A percentile compares a stretch with the other conserved stretches of the same genome.
phyloP scores from a whole-genome alignment of 148 eudicot species.

The Talinum fruticosum region DNA sequence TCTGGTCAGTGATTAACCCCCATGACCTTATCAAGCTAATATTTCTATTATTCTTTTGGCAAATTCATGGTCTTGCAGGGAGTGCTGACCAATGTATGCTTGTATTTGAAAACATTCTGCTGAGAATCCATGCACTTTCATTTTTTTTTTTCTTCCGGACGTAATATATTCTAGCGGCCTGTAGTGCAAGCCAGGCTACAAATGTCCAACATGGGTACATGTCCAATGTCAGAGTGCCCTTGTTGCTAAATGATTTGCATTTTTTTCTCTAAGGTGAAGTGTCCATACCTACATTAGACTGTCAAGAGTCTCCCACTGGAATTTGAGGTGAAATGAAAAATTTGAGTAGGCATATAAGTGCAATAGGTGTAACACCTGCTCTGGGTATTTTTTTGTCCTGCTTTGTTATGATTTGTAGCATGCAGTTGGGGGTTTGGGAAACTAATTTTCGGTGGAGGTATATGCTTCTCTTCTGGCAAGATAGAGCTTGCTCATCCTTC shows the following conservation, averaged over 20 bases:
- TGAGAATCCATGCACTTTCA: not conserved
- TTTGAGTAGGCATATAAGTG: not conserved
- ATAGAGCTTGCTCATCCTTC: not conserved
- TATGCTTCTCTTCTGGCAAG: not conserved
- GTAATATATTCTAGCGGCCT: not conserved
- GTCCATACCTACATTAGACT: not conserved
- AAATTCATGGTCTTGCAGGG: not conserved
- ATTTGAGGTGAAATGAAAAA: not conserved
- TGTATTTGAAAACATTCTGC: not conserved
- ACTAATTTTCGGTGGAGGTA: not conserved
- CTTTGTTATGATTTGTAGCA: not conserved
- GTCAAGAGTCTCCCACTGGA: not conserved
- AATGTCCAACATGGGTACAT: not conserved
- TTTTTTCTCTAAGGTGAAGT: not conserved
- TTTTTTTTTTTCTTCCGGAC: not conserved
- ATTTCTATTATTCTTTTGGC: not conserved
- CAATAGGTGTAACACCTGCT: not conserved
- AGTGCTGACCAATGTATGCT: not conserved
- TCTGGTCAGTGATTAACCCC: not conserved
- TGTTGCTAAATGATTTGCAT: not conserved
- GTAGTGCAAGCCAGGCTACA: not conserved
- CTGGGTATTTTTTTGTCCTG: not conserved
- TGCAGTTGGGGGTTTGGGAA: not conserved
- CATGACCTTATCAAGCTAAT: not conserved
- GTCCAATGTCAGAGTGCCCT: not conserved